These are phyloP conservation scores for Pythium plurisporium DNA, from an alignment of 352 stramenopile species.

Conservation along the genomic window DNA sequence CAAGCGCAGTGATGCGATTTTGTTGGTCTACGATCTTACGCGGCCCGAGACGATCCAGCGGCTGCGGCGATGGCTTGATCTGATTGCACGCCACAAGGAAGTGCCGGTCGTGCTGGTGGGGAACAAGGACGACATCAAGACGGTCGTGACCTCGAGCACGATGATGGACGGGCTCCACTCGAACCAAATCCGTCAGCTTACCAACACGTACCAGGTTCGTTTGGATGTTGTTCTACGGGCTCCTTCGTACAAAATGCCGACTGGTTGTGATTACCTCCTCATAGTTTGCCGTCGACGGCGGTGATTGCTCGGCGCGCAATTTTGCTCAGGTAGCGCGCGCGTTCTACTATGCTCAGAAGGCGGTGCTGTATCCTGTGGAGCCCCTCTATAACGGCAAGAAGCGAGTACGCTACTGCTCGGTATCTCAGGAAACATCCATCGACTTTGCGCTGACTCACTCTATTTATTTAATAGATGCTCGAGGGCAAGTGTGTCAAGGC, in stretches of 20 bases:
- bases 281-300: conserved; percentile 79
- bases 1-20: conserved; percentile 81
- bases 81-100: conserved; percentile 84
- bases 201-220: conserved; percentile 66
- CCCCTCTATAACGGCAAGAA: conserved; percentile 87
- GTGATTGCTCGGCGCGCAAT: conserved; percentile 86
- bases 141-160: conserved; percentile 44
- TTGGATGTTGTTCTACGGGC: no score
- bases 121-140: conserved; percentile 87
- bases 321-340: conserved; percentile 85
- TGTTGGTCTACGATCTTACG: conserved; percentile 85
- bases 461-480: conserved; percentile 57
- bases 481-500: conserved; percentile 77
- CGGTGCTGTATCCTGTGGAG: conserved; percentile 84
- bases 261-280: no score
- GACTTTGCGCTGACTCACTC: no score
- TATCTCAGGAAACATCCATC: neutral
- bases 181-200: conserved; percentile 65
- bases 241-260: no score
- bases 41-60: conserved; percentile 83
- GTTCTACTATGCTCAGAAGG: conserved; percentile 87
- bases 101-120: conserved; percentile 85
- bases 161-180: conserved; percentile 48
- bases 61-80: conserved; percentile 77
- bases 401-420: conserved; percentile 31